Evolutionary conservation across 2,329 filamentous ascomycete species (phyloP).

Genomic region (Pseudogymnoascus sp.): DNA sequence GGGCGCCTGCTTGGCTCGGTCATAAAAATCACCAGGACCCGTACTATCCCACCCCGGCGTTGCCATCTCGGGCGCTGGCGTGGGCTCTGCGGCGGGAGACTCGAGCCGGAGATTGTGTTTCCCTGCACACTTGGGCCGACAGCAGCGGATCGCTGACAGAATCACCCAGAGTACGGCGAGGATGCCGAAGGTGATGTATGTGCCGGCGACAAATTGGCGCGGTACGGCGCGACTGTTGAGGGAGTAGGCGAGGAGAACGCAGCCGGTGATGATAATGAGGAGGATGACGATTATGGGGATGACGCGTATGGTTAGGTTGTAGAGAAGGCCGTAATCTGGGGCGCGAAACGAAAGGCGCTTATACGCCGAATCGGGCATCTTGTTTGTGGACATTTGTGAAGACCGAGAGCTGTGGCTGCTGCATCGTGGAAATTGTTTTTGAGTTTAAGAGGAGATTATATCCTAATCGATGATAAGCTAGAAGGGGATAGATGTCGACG

Average conservation of each 20-base stretch:
- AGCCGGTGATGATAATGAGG: neutral
- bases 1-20: neutral
- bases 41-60: neutral
- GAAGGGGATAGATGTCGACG: neutral
- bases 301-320: neutral
- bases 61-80: neutral
- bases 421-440: neutral
- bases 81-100: neutral
- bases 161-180: neutral
- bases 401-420: neutral
- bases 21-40: neutral
- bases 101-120: neutral
- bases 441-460: neutral
- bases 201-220: neutral
- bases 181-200: neutral
- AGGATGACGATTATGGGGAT: neutral
- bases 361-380: neutral
- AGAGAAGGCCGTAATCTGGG: neutral
- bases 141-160: neutral
- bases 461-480: neutral
- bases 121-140: neutral
- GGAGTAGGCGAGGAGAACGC: neutral
- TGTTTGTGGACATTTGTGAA: neutral
- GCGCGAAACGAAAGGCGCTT: neutral
- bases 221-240: neutral